Conservation (phyloP, 805 yeast genomes). For the Yarrowia hollandica region DNA sequence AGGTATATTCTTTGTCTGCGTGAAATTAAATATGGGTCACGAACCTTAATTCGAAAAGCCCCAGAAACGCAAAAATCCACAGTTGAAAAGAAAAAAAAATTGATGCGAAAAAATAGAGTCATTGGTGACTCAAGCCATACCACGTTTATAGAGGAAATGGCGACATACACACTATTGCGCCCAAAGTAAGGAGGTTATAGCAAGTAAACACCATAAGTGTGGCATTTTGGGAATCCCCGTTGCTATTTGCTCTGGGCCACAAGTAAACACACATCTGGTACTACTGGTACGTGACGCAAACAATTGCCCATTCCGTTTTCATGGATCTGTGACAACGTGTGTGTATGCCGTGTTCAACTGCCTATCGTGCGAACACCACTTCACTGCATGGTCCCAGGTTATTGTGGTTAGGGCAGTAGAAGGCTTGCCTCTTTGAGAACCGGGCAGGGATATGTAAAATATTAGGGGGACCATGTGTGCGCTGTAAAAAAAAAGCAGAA, state of each 20-base stretch:
- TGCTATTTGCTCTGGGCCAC: too few relatives aligned
- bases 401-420: background rate
- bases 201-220: background rate
- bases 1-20: conserved; percentile 26
- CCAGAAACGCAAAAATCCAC: conserved; percentile 27
- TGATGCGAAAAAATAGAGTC: conserved; percentile 16
- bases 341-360: background rate
- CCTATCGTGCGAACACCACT: conserved; percentile 6
- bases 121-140: conserved; percentile 27
- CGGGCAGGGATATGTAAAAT: conserved; percentile 7
- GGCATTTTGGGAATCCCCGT: too few relatives aligned
- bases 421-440: conserved; percentile 1
- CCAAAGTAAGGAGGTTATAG: background rate
- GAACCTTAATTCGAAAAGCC: conserved; percentile 16
- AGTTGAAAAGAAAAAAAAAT: background rate
- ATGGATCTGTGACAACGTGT: conserved; percentile 16
- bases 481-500: background rate
- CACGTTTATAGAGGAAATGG: background rate
- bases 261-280: background rate
- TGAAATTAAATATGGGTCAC: conserved; percentile 26
- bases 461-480: background rate
- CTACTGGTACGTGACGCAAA: too few relatives aligned
- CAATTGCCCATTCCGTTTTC: background rate
- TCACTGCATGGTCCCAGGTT: background rate
- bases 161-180: conserved; percentile 9